Evolutionary conservation across 208 protist species (phyloP), one percentile per base, ranked within the genome.

Genomic region (Leishmania mexicana): DNA sequence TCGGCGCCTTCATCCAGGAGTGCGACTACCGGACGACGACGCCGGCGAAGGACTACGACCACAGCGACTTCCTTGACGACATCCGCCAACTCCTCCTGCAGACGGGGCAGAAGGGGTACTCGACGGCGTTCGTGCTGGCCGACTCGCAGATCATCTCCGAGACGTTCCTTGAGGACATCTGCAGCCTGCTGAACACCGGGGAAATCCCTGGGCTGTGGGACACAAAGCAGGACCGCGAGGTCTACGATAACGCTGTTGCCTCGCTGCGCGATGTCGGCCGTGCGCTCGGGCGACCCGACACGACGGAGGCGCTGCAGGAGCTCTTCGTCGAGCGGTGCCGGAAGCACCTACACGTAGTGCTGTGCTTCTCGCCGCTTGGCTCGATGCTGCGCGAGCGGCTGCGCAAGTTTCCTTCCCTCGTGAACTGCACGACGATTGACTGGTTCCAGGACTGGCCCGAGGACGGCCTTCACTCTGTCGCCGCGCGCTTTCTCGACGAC

Each of bases 351-450:
- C 99, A 99, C 86, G 90, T 99, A 71, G 97, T 99, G 42, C 87
- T 99, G 31, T 98, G 94, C 84, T 99, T 99, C 88, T 99, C 98
- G 11, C 99, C 99, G 28, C 90, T 99, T 62, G 99, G 99, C n/a
- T 95, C 92, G 79, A 84, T 90, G 40, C 93, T 99, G 81, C 96
- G 99, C 67, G 97, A 95, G 49, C 93, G 99, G 38, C 89, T 99
- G 68, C 92, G 99, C 80, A 98, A 98, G 90, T 99, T 99, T 89
- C 99, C 99, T 21, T 98, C 98, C 7, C 85, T 99, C 24, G 98
- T 99, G 76, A 99, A 99, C 87, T 99, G 99, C 89, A 99, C 97
- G 31, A 99, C 99, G 11, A 99, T 99, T 83, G 99, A 99, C 92
- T 99, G 99, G 99, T 99, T 99, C 91, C 85, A 93, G 21, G 90